These are phyloP conservation scores for Didymella sp. DNA, from an alignment of 2,329 filamentous ascomycete species.

Conservation along the genomic window DNA sequence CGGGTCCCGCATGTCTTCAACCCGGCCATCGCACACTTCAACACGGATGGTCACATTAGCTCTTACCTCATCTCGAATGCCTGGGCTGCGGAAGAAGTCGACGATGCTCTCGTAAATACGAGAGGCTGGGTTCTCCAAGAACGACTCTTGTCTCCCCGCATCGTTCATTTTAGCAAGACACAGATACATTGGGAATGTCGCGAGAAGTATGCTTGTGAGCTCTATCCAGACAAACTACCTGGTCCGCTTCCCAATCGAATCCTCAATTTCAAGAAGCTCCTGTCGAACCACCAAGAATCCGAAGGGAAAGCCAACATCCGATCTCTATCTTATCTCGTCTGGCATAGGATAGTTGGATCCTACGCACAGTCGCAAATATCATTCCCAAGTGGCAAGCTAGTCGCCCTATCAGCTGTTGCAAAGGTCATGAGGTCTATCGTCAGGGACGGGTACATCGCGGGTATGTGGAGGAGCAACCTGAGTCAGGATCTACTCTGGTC, in stretches of 20 bases:
- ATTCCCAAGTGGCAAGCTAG: neutral
- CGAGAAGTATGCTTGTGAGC: conserved; percentile 11
- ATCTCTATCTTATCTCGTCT: too few species aligned
- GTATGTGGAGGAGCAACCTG: neutral
- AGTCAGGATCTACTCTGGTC: neutral
- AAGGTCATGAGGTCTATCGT: neutral
- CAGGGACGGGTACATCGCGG: neutral
- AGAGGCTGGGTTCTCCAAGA: conserved; percentile 26
- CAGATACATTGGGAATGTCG: conserved; percentile 33
- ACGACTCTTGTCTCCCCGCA: conserved; percentile 24
- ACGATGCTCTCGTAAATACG: neutral
- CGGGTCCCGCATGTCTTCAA: neutral
- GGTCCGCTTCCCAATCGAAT: too few species aligned
- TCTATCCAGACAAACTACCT: conserved; percentile 1
- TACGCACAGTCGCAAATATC: neutral
- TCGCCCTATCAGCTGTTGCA: neutral
- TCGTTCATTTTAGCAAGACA: conserved; percentile 22
- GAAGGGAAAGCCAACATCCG: too few species aligned
- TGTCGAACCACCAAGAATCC: too few species aligned
- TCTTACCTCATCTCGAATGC: neutral
- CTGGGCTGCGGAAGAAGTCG: neutral
- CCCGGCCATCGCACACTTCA: neutral
- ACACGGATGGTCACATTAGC: neutral
- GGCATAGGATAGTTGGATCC: too few species aligned
- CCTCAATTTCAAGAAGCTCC: too few species aligned